phyloP scores from a whole-genome alignment of 768 basidiomycete species.

The Leccinum fibrillosum region DNA sequence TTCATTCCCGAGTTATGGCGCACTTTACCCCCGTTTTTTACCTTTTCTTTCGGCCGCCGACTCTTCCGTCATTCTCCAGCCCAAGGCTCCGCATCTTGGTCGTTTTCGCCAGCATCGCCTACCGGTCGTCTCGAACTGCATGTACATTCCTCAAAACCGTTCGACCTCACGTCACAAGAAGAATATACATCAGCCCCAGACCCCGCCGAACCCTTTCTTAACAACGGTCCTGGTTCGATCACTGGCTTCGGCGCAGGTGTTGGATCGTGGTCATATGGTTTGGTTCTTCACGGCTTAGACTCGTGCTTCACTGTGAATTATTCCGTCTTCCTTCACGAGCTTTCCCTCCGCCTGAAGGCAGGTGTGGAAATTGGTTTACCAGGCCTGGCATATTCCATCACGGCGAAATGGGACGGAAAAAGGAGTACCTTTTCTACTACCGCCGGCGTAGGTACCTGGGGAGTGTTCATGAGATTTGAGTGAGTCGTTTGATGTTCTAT shows the following conservation, averaged over 20 bases:
- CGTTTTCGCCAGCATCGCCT: slow-evolving; percentile 22
- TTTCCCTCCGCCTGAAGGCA: slow-evolving; percentile 51
- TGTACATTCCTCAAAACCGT: slow-evolving; percentile 41
- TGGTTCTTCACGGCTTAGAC: slow-evolving; percentile 44
- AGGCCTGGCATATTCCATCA: slow-evolving; percentile 42
- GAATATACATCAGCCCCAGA: slow-evolving; percentile 22
- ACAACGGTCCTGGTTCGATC: slow-evolving; percentile 41
- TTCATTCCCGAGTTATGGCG: slow-evolving; percentile 34
- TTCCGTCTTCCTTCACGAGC: slow-evolving; percentile 50
- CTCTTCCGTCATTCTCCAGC: slow-evolving; percentile 49
- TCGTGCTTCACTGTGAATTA: slow-evolving; percentile 51
- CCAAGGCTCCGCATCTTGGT: slow-evolving; percentile 41
- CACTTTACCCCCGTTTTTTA: slow-evolving; percentile 37
- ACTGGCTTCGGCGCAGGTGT: slow-evolving; percentile 49
- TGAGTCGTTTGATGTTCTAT: slow-evolving; percentile 26
- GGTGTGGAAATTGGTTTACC: slow-evolving; percentile 46
- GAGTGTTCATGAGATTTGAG: slow-evolving; percentile 56
- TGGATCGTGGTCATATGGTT: slow-evolving; percentile 46
- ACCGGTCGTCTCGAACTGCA: slow-evolving; percentile 36
- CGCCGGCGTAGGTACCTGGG: slow-evolving; percentile 42
- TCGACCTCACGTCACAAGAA: slow-evolving; percentile 31
- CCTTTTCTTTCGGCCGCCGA: slow-evolving; percentile 46
- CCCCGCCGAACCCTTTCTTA: slow-evolving; percentile 19
- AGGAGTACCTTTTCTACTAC: slow-evolving; percentile 41
- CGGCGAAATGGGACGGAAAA: slow-evolving; percentile 49